These are phyloP conservation scores for Globomyces pollinis-pini DNA, from an alignment of 192 early-diverging fungal species.

Conservation along the genomic window DNA sequence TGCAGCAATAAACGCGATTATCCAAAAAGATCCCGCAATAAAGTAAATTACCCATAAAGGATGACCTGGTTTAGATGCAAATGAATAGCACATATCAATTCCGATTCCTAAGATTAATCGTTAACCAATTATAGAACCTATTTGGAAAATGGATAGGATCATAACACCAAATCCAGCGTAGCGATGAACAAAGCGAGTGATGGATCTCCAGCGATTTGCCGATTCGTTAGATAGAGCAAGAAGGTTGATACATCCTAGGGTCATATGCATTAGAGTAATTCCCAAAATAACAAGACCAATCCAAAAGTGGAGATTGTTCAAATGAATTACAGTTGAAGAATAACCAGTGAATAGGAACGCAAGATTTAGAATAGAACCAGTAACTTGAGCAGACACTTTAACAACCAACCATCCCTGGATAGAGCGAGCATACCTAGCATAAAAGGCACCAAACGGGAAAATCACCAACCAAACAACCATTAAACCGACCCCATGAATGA, in stretches of 20 bases:
- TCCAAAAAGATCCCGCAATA: conserved; percentile 13
- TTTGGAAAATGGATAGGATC: conserved; percentile 19
- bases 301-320: too few relatives aligned
- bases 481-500: conserved; percentile 33
- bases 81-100: too few relatives aligned
- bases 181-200: conserved; percentile 13
- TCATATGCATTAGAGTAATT: conserved; percentile 22
- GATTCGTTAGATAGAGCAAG: conserved; percentile 25
- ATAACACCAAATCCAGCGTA: conserved; percentile 15
- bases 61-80: too few relatives aligned
- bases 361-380: conserved; percentile 13
- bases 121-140: too few relatives aligned
- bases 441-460: conserved; percentile 29
- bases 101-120: conserved; percentile 27
- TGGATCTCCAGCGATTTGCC: conserved; percentile 5
- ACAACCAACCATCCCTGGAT: conserved; percentile 28
- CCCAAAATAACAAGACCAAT: conserved; percentile 21
- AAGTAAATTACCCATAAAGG: neutral
- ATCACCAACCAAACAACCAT: conserved; percentile 29
- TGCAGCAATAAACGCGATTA: conserved; percentile 17
- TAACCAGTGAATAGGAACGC: conserved; percentile 13
- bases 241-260: conserved; percentile 21
- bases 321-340: conserved; percentile 22
- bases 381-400: conserved; percentile 18
- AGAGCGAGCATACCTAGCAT: conserved; percentile 28